These are phyloP conservation scores for Myochromella boudieri DNA, from an alignment of 768 basidiomycete species.

Conservation along the genomic window DNA sequence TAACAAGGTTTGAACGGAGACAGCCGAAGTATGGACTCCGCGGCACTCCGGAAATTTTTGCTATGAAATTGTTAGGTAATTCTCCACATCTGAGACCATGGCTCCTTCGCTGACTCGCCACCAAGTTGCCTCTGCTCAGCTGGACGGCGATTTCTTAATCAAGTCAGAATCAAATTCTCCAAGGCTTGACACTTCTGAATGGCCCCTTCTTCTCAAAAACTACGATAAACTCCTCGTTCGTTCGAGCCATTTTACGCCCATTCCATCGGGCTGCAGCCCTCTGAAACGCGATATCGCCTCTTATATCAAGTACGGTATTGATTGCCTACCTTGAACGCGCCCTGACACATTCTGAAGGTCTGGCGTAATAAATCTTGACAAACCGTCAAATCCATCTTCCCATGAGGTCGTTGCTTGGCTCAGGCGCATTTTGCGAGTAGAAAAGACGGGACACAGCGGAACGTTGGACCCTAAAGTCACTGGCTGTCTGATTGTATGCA, in stretches of 20 bases:
- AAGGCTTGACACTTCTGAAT: slow-evolving; percentile 90
- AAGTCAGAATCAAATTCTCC: slow-evolving; percentile 76
- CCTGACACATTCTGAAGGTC: slow-evolving; percentile 53
- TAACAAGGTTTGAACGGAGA: slow-evolving; percentile 31
- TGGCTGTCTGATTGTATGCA: slow-evolving; percentile 97
- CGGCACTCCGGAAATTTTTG: slow-evolving; percentile 16
- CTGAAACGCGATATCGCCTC: slow-evolving; percentile 89
- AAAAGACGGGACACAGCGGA: slow-evolving; percentile 99
- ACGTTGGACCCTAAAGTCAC: slow-evolving; percentile 99
- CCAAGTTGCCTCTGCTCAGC: slow-evolving; percentile 73
- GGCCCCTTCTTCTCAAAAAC: slow-evolving; percentile 98
- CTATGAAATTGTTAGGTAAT: slow-evolving; percentile 6
- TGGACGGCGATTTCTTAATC: slow-evolving; percentile 75
- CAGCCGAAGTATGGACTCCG: slow-evolving; percentile 15
- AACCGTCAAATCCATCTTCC: slow-evolving; percentile 97
- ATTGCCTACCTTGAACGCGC: slow-evolving; percentile 4
- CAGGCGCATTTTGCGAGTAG: slow-evolving; percentile 91
- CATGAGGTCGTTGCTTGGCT: slow-evolving; percentile 99
- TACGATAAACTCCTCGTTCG: slow-evolving; percentile 96
- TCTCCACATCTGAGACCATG: slow-evolving; percentile 21
- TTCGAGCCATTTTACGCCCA: slow-evolving; percentile 97
- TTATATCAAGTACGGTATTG: slow-evolving; percentile 78
- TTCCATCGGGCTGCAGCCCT: slow-evolving; percentile 90
- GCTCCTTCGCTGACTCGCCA: slow-evolving; percentile 56
- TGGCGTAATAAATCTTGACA: slow-evolving; percentile 98